These are phyloP conservation scores for Cladophialophora carrionii DNA, from an alignment of 2,329 filamentous ascomycete genomes.

Conservation along the genomic window DNA sequence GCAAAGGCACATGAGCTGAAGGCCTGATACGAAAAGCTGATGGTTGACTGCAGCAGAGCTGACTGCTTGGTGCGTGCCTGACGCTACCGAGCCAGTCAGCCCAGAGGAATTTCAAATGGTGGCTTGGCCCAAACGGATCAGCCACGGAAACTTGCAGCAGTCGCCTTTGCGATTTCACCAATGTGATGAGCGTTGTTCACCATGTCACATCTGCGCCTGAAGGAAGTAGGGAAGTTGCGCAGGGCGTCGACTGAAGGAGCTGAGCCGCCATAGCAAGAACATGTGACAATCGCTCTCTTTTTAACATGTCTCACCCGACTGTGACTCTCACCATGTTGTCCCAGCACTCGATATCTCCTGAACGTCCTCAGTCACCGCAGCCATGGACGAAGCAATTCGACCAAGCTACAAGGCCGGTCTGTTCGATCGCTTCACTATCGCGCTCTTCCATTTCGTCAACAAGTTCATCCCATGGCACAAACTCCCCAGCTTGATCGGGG, in stretches of 20 bases:
- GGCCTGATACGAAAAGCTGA: conserved; percentile 6
- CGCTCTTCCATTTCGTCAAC: conserved; percentile 47
- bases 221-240: background rate
- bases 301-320: background rate
- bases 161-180: background rate
- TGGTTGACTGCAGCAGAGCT: background rate
- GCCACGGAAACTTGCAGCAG: conserved; percentile 1
- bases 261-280: conserved; percentile 2
- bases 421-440: conserved; percentile 41
- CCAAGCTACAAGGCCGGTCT: conserved; percentile 40
- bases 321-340: conserved; percentile 1
- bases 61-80: background rate
- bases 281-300: background rate
- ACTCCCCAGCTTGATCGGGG: conserved; percentile 42
- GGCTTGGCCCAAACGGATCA: background rate
- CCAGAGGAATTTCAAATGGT: background rate
- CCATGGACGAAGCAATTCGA: conserved; percentile 16
- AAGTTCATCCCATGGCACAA: conserved; percentile 49
- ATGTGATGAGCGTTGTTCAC: background rate
- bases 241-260: background rate
- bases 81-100: background rate
- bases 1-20: background rate
- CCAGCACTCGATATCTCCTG: background rate
- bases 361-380: background rate
- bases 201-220: background rate